phyloP scores from a whole-genome alignment of 352 stramenopile species.

The Phytophthora meadii region DNA sequence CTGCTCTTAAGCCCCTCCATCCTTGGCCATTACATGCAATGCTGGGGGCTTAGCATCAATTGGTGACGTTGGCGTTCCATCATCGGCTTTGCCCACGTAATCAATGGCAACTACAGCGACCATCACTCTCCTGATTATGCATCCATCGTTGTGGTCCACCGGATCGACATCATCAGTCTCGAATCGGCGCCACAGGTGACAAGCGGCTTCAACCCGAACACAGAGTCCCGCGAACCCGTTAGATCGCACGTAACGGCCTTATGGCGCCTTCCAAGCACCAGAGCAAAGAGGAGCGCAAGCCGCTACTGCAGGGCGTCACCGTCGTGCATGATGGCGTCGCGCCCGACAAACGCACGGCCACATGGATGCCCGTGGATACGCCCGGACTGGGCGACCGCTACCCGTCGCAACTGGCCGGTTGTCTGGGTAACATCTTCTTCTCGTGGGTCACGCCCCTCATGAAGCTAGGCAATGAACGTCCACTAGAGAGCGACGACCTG shows the following conservation, averaged over 20 bases:
- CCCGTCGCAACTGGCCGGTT: slow-evolving; percentile 61
- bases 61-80: background rate
- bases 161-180: slow-evolving; percentile 15
- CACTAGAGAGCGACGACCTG: slow-evolving; percentile 84
- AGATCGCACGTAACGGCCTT: slow-evolving; percentile 3
- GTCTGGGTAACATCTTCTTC: slow-evolving; percentile 78
- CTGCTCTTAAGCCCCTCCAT: no score
- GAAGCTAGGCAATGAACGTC: slow-evolving; percentile 79
- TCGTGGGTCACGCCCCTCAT: slow-evolving; percentile 91
- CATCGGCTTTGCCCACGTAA: slow-evolving; percentile 2
- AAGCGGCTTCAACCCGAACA: slow-evolving; percentile 9
- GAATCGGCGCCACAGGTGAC: slow-evolving; percentile 16
- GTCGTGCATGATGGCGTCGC: slow-evolving; percentile 18
- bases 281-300: slow-evolving; percentile 32
- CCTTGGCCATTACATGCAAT: no score
- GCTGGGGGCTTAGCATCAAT: no score
- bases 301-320: slow-evolving; percentile 37
- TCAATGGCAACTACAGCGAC: background rate
- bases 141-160: slow-evolving; percentile 10
- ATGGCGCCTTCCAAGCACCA: slow-evolving; percentile 32
- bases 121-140: slow-evolving; percentile 20
- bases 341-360: slow-evolving; percentile 5
- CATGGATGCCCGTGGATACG: slow-evolving; percentile 31
- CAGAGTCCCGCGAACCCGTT: background rate
- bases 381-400: slow-evolving; percentile 66